Conservation (phyloP, 176 grass and related monocot species). For the Paspalum notatum region DNA sequence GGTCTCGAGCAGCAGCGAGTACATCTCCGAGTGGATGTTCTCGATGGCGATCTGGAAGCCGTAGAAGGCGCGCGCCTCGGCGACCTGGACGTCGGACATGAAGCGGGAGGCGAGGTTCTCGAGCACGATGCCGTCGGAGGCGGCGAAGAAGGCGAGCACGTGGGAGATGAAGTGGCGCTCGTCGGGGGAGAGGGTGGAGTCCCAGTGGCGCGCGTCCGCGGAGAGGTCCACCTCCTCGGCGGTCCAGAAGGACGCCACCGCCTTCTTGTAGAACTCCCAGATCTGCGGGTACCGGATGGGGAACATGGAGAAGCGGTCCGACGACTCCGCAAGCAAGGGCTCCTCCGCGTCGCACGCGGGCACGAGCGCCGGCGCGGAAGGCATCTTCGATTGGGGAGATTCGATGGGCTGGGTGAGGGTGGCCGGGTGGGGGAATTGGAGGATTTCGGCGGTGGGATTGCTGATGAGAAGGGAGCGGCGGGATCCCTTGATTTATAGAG, state of each 20-base stretch:
- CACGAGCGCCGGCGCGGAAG: slow-evolving; percentile 45
- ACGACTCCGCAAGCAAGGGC: slow-evolving; percentile 64
- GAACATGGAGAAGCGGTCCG: slow-evolving; percentile 79
- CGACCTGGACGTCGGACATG: slow-evolving; percentile 86
- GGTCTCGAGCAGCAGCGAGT: slow-evolving; percentile 74
- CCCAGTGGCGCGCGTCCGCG: slow-evolving; percentile 66
- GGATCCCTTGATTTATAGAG: slow-evolving; percentile 33
- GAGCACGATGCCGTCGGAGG: slow-evolving; percentile 87
- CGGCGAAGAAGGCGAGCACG: slow-evolving; percentile 85
- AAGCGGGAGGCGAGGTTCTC: slow-evolving; percentile 86
- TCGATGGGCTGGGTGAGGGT: not conserved
- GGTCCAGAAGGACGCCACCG: slow-evolving; percentile 84
- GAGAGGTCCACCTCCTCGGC: slow-evolving; percentile 88
- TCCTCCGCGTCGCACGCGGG: slow-evolving; percentile 60
- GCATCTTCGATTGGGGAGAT: slow-evolving; percentile 44
- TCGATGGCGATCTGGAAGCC: slow-evolving; percentile 92
- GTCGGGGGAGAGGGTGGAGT: slow-evolving; percentile 51
- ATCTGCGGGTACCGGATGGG: slow-evolving; percentile 65
- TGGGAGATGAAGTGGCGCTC: slow-evolving; percentile 95
- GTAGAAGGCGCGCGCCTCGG: slow-evolving; percentile 84
- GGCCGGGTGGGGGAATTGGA: not conserved
- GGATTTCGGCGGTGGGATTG: not conserved
- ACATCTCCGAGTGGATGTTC: slow-evolving; percentile 97
- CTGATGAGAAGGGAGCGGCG: not conserved
- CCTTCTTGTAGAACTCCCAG: slow-evolving; percentile 89